Evolutionary conservation across 2,329 filamentous ascomycete genomes (phyloP).

Genomic region (Trichoderma hamatum): DNA sequence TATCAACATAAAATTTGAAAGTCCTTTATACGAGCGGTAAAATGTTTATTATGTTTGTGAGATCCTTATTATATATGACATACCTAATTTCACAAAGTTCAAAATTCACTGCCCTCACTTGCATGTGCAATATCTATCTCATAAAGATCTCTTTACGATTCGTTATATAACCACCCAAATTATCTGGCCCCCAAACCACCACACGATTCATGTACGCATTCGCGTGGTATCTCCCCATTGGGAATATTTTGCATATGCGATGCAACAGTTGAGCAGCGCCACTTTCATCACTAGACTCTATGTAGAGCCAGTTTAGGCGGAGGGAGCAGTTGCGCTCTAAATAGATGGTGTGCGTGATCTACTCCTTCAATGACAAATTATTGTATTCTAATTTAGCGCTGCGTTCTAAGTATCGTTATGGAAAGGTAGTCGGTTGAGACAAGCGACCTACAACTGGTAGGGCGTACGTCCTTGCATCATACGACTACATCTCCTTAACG

Average conservation of each 20-base stretch:
- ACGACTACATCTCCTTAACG: neutral
- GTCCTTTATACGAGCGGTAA: neutral
- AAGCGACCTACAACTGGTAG: neutral
- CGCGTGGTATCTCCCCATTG: neutral
- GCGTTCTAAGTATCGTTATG: neutral
- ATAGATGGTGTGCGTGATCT: neutral
- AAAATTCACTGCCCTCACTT: neutral
- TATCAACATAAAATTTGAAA: neutral
- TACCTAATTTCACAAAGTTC: neutral
- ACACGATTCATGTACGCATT: neutral
- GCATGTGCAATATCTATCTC: neutral
- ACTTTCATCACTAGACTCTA: neutral
- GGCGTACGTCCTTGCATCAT: neutral
- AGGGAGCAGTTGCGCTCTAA: neutral
- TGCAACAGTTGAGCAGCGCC: neutral
- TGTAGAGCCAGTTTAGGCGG: neutral
- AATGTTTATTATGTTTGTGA: neutral
- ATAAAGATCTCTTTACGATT: neutral
- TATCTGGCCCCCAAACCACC: neutral
- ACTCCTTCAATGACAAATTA: neutral
- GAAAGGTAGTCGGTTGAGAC: neutral
- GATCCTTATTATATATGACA: neutral
- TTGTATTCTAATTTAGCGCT: neutral
- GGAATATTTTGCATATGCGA: neutral
- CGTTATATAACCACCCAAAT: neutral